These are phyloP conservation scores for Botrytis paeoniae DNA, from an alignment of 2,329 filamentous ascomycete species.

Conservation along the genomic window DNA sequence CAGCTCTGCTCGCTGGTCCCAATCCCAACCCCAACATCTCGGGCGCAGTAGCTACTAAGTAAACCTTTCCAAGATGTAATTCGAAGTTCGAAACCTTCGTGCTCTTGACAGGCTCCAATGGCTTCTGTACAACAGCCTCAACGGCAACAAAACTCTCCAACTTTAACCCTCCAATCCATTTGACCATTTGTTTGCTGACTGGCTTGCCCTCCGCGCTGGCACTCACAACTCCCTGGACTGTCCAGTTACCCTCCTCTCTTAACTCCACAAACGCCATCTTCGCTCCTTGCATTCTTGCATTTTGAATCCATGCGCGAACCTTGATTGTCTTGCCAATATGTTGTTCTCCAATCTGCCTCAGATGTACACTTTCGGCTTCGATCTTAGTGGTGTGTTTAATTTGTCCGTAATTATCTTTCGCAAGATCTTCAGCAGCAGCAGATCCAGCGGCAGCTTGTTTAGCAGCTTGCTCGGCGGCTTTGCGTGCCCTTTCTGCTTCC, in stretches of 20 bases:
- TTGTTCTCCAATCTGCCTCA: slow-evolving; percentile 62
- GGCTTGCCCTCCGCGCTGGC: slow-evolving; percentile 60
- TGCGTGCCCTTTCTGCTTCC: slow-evolving; percentile 74
- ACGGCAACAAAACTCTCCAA: slow-evolving; percentile 80
- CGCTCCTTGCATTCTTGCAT: slow-evolving; percentile 80
- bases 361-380: slow-evolving; percentile 53
- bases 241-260: slow-evolving; percentile 69
- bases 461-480: slow-evolving; percentile 72
- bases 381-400: slow-evolving; percentile 57
- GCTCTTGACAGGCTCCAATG: slow-evolving; percentile 84
- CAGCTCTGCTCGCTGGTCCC: slow-evolving; percentile 51
- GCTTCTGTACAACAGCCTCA: slow-evolving; percentile 76
- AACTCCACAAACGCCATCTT: slow-evolving; percentile 91
- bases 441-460: slow-evolving; percentile 64
- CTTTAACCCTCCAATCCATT: slow-evolving; percentile 74
- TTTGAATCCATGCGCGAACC: slow-evolving; percentile 80
- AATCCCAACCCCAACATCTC: slow-evolving; percentile 57
- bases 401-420: slow-evolving; percentile 77
- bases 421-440: slow-evolving; percentile 60
- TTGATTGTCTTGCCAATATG: slow-evolving; percentile 69
- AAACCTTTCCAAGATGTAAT: slow-evolving; percentile 84
- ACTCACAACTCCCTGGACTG: slow-evolving; percentile 76
- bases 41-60: slow-evolving; percentile 65
- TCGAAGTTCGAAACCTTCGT: slow-evolving; percentile 77
- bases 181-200: slow-evolving; percentile 87